phyloP scores from a whole-genome alignment of 2,329 filamentous ascomycete species.

The Exophiala calicioides region DNA sequence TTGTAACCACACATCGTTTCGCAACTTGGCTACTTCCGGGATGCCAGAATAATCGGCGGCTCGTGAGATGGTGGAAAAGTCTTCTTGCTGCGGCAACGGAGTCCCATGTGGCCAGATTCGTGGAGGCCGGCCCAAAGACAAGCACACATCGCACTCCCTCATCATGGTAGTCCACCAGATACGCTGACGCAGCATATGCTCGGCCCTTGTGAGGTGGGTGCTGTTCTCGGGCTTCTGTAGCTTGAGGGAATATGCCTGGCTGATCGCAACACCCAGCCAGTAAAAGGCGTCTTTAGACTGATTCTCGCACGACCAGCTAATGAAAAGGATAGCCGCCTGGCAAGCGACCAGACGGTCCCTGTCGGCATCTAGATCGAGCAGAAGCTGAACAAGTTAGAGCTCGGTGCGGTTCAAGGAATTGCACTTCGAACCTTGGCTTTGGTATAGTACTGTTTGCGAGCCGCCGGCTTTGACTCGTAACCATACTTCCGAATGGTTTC shows the following conservation, averaged over 20 bases:
- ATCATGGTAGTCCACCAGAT: conserved; percentile 11
- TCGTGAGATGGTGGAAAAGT: neutral
- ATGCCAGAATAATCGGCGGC: conserved; percentile 2
- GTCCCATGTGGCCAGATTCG: conserved; percentile 4
- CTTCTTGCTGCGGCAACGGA: conserved; percentile 1
- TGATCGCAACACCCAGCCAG: conserved; percentile 11
- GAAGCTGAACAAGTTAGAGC: neutral
- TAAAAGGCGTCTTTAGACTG: conserved; percentile 4
- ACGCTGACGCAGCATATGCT: conserved; percentile 4
- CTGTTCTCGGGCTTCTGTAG: neutral
- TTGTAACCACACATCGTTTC: conserved; percentile 7
- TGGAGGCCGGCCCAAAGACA: conserved; percentile 6
- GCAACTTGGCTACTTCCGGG: conserved; percentile 7
- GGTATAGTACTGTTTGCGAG: conserved; percentile 8
- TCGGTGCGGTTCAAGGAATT: neutral
- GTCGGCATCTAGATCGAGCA: conserved; percentile 14
- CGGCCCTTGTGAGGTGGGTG: neutral
- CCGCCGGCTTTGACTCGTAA: conserved; percentile 9
- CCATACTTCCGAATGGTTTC: conserved; percentile 8
- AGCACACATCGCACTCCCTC: conserved; percentile 10
- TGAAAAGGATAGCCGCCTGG: conserved; percentile 12
- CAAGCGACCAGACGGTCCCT: conserved; percentile 7
- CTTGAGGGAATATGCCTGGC: conserved; percentile 3
- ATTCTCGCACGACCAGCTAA: conserved; percentile 10
- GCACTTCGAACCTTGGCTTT: conserved; percentile 18